Evolutionary conservation across 2,329 filamentous ascomycete species (phyloP).

Genomic region (Colletotrichum horii): DNA sequence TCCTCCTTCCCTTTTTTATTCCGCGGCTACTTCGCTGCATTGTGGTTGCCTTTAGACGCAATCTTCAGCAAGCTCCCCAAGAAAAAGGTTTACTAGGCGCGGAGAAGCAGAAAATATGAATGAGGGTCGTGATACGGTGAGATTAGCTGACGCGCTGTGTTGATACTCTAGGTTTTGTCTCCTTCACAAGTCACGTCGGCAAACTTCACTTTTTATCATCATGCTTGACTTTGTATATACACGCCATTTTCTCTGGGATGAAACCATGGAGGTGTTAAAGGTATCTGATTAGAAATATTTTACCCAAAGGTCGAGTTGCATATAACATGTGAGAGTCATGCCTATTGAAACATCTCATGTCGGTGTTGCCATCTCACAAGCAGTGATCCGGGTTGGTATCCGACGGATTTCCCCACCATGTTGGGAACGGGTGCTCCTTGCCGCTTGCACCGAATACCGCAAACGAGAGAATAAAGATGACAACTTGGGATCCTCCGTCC

Average conservation of each 20-base stretch:
- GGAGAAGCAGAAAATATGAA: no score
- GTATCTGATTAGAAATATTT: neutral
- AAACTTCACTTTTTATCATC: neutral
- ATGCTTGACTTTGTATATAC: neutral
- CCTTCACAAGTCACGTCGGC: accelerated
- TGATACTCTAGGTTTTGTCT: no score
- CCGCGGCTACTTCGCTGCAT: neutral
- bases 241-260: neutral
- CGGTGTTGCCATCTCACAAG: neutral
- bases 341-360: neutral
- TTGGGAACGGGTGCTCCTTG: conserved; percentile 23
- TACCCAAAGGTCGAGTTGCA: neutral
- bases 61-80: no score
- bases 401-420: conserved; percentile 23
- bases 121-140: no score
- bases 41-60: no score
- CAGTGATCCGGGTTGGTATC: conserved; percentile 23
- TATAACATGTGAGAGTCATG: neutral
- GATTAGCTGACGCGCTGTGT: no score
- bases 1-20: neutral
- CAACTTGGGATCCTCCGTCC: conserved; percentile 29
- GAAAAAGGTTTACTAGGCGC: no score
- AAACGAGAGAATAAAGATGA: conserved; percentile 32
- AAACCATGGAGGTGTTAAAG: accelerated
- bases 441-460: conserved; percentile 29